Evolutionary conservation across 306 rosid species (phyloP).

Genomic region (Notholithocarpus densiflorus): DNA sequence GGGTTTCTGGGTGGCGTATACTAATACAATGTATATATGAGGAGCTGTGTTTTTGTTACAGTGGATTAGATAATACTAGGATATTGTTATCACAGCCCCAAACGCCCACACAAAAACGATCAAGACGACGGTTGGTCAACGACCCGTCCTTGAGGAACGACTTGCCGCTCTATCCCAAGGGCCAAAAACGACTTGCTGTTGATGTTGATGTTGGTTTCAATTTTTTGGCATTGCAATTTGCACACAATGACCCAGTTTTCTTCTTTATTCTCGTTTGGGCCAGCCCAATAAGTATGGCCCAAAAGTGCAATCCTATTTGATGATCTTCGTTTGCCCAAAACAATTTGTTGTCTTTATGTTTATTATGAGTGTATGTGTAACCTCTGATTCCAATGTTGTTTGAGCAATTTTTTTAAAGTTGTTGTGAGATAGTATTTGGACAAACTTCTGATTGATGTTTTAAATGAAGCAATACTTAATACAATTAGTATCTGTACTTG

Average conservation of each 20-base stretch:
- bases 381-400: no score
- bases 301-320: no score
- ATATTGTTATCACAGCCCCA: background rate
- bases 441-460: conserved; percentile 61
- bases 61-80: background rate
- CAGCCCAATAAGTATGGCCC: no score
- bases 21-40: no score
- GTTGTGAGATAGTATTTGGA: conserved; percentile 72
- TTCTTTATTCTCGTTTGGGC: no score
- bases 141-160: background rate
- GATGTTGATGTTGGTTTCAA: background rate
- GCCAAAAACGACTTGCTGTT: background rate
- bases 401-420: conserved; percentile 13
- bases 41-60: background rate
- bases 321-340: no score
- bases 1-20: no score
- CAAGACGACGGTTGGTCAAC: background rate
- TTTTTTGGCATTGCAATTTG: background rate
- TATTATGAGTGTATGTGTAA: no score
- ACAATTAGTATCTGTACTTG: conserved; percentile 65
- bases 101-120: background rate
- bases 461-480: conserved; percentile 64
- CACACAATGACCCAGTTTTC: no score
- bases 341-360: no score
- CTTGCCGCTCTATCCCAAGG: background rate